Evolutionary conservation across 768 basidiomycete species (phyloP).

Genomic region (Pholiota molesta): DNA sequence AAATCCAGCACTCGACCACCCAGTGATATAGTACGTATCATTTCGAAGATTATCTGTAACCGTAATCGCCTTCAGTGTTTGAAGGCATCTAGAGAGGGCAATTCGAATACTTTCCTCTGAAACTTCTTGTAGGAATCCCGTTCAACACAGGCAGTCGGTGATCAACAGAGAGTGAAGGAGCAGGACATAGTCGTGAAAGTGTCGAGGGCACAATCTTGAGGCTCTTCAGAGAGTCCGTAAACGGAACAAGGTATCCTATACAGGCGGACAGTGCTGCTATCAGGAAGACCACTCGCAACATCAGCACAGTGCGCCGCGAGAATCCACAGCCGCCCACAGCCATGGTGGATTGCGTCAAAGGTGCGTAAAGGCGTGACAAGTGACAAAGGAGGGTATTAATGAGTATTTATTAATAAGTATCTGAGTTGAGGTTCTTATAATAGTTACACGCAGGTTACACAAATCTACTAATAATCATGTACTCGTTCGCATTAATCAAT

Average conservation of each 20-base stretch:
- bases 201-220: neutral
- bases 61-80: neutral
- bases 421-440: too few species aligned
- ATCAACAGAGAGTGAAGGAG: neutral
- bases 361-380: too few species aligned
- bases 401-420: too few species aligned
- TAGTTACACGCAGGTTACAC: too few species aligned
- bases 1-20: constrained; percentile 6
- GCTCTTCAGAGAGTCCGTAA: neutral
- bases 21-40: constrained; percentile 9
- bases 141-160: neutral
- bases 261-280: neutral
- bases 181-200: neutral
- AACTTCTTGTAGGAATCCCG: neutral
- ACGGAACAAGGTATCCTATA: neutral
- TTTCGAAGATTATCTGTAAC: constrained; percentile 5
- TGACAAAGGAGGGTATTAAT: too few species aligned
- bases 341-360: neutral
- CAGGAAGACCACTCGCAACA: neutral
- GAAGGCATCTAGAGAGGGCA: neutral
- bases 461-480: too few species aligned
- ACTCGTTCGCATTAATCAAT: too few species aligned
- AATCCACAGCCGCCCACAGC: neutral
- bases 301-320: neutral
- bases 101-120: neutral